Conservation (phyloP, 2,329 filamentous ascomycete genomes). For the Colletotrichum lupini region DNA sequence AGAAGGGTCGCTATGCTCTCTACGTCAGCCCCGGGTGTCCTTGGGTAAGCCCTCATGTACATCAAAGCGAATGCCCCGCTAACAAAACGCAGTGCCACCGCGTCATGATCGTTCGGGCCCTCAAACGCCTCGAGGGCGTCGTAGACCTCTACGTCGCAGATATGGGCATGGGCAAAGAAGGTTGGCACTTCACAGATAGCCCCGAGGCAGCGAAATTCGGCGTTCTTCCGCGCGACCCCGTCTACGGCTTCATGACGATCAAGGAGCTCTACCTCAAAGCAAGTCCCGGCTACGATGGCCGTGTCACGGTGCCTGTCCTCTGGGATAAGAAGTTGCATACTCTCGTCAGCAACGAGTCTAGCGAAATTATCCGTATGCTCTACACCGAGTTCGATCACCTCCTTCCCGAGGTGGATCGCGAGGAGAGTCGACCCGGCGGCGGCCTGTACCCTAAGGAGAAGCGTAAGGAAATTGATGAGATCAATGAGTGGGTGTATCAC, state of each 20-base stretch:
- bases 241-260: conserved; percentile 74
- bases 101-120: conserved; percentile 75
- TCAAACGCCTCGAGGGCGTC: conserved; percentile 79
- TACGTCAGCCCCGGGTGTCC: conserved; percentile 72
- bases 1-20: conserved; percentile 69
- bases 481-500: conserved; percentile 76
- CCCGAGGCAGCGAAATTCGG: conserved; percentile 50
- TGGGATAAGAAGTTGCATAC: conserved; percentile 75
- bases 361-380: conserved; percentile 87
- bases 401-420: conserved; percentile 62
- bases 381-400: conserved; percentile 78
- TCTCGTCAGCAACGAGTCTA: conserved; percentile 86
- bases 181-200: conserved; percentile 61
- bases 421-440: conserved; percentile 58
- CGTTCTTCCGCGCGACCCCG: conserved; percentile 64
- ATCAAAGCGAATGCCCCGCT: no score
- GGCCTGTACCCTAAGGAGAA: conserved; percentile 69
- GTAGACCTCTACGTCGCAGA: conserved; percentile 76
- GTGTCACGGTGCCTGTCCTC: conserved; percentile 80
- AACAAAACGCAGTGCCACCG: conserved; percentile 68
- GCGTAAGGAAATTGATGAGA: conserved; percentile 67
- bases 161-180: conserved; percentile 69
- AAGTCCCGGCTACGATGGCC: conserved; percentile 73
- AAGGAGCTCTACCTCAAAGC: conserved; percentile 77
- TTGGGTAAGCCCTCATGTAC: conserved; percentile 58